These are phyloP conservation scores for Plenodomus tracheiphilus DNA, from an alignment of 2,329 filamentous ascomycete genomes.

Conservation along the genomic window DNA sequence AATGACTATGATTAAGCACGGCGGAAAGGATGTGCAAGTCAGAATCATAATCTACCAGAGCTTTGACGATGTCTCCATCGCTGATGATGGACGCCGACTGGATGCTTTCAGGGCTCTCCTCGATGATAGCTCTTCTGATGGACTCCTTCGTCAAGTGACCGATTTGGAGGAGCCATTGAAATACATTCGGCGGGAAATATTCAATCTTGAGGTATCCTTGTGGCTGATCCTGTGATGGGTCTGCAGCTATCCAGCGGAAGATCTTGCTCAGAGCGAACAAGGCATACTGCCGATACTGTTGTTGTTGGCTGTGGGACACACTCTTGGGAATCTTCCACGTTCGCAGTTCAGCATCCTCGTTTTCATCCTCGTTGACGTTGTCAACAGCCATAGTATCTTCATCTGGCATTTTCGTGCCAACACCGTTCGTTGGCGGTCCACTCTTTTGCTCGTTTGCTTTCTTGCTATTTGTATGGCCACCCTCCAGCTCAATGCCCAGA, in stretches of 20 bases:
- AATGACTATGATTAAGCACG: slow-evolving; percentile 65
- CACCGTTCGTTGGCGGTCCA: slow-evolving; percentile 25
- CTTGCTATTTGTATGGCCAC: slow-evolving; percentile 17
- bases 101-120: slow-evolving; percentile 45
- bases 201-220: slow-evolving; percentile 41
- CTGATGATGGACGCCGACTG: slow-evolving; percentile 53
- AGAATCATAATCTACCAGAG: slow-evolving; percentile 68
- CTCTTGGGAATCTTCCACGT: slow-evolving; percentile 53
- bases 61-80: slow-evolving; percentile 64
- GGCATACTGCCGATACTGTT: slow-evolving; percentile 68
- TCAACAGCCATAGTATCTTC: slow-evolving; percentile 21
- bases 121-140: slow-evolving; percentile 46
- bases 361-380: slow-evolving; percentile 14
- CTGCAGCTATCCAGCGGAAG: slow-evolving; percentile 41
- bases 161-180: slow-evolving; percentile 64
- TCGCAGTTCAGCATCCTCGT: slow-evolving; percentile 32
- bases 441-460: slow-evolving; percentile 24
- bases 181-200: slow-evolving; percentile 55
- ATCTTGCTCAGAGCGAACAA: slow-evolving; percentile 56
- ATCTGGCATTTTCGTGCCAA: slow-evolving; percentile 20
- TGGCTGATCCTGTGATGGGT: slow-evolving; percentile 7
- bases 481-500: slow-evolving; percentile 40
- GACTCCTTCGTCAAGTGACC: slow-evolving; percentile 53
- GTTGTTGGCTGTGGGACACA: slow-evolving; percentile 51
- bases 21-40: slow-evolving; percentile 68